Evolutionary conservation across 352 stramenopile species (phyloP).

Genomic region (Phytophthora pinifolia): DNA sequence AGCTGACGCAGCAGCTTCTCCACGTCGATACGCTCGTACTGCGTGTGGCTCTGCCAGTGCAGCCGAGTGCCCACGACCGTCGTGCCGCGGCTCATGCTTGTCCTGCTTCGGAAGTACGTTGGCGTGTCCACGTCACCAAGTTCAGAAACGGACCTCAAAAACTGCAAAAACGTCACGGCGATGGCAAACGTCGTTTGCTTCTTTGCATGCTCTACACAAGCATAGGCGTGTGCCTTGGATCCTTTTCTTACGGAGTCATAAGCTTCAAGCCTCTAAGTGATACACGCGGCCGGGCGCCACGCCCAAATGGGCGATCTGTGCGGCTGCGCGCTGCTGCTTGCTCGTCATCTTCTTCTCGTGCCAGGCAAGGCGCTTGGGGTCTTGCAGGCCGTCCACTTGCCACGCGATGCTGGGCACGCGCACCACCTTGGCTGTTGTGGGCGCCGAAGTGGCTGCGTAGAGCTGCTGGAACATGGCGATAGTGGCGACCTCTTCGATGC

Average conservation of each 20-base stretch:
- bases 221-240: too few relatives aligned
- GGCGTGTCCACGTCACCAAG: slow-evolving; percentile 13
- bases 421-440: slow-evolving; percentile 83
- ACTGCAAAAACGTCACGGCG: slow-evolving; percentile 5
- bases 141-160: slow-evolving; percentile 24
- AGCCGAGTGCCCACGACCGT: slow-evolving; percentile 52
- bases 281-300: slow-evolving; percentile 45
- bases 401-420: slow-evolving; percentile 76
- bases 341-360: slow-evolving; percentile 95
- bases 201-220: neutral
- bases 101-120: slow-evolving; percentile 1
- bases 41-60: slow-evolving; percentile 63
- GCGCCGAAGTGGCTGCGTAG: slow-evolving; percentile 36
- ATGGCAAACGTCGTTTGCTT: neutral
- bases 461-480: slow-evolving; percentile 92
- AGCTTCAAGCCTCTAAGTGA: slow-evolving; percentile 38
- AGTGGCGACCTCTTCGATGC: slow-evolving; percentile 93
- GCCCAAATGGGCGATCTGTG: slow-evolving; percentile 69
- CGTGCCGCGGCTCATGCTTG: slow-evolving; percentile 15
- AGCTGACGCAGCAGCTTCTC: slow-evolving; percentile 38
- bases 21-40: slow-evolving; percentile 32
- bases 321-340: slow-evolving; percentile 84
- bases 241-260: neutral
- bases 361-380: slow-evolving; percentile 82
- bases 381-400: slow-evolving; percentile 69